Evolutionary conservation across 495 filamentous ascomycete species (phyloP).

Genomic region (Neurospora pannonica): DNA sequence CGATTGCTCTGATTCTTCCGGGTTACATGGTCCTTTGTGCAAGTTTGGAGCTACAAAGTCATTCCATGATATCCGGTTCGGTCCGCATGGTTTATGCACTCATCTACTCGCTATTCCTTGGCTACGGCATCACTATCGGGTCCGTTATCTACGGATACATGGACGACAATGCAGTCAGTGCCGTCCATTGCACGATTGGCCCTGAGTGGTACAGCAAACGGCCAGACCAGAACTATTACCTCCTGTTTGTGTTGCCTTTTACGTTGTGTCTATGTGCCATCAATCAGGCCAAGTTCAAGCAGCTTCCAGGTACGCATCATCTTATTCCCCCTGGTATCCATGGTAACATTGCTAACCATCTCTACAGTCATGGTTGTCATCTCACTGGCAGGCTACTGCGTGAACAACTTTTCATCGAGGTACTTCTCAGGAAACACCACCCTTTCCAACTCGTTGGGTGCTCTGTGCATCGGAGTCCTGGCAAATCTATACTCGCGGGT

Average conservation of each 20-base stretch:
- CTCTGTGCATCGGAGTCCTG: slow-evolving; percentile 74
- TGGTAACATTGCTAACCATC: background rate
- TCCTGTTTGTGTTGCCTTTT: slow-evolving; percentile 72
- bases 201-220: slow-evolving; percentile 36
- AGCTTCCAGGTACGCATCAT: slow-evolving; percentile 67
- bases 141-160: slow-evolving; percentile 82
- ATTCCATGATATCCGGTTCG: slow-evolving; percentile 77
- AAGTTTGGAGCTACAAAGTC: slow-evolving; percentile 78
- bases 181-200: slow-evolving; percentile 51
- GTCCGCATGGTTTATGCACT: slow-evolving; percentile 95
- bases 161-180: slow-evolving; percentile 63
- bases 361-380: slow-evolving; percentile 60
- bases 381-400: slow-evolving; percentile 74
- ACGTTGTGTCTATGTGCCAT: slow-evolving; percentile 73
- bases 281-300: slow-evolving; percentile 85
- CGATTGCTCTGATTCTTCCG: slow-evolving; percentile 86
- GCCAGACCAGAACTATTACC: slow-evolving; percentile 51
- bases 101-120: slow-evolving; percentile 90
- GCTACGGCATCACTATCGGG: slow-evolving; percentile 94
- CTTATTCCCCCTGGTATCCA: background rate
- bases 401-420: slow-evolving; percentile 68
- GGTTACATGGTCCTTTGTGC: slow-evolving; percentile 63
- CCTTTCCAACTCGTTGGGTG: slow-evolving; percentile 74
- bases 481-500: slow-evolving; percentile 82
- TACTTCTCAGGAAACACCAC: slow-evolving; percentile 71